Conservation (phyloP, 441 rosid species). For the Populus trichocarpa region DNA sequence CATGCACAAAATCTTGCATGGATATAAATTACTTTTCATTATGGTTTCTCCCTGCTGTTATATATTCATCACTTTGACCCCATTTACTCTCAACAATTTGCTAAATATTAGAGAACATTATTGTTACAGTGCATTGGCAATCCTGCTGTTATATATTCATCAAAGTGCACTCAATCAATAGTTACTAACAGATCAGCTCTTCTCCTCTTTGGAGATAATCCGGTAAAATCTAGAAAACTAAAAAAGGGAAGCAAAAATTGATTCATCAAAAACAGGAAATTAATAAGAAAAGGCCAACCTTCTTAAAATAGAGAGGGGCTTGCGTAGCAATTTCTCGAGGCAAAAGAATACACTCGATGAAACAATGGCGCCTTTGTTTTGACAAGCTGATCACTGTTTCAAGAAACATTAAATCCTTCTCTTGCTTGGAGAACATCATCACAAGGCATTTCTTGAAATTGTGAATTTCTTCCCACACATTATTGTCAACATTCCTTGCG, state of each 20-base stretch:
- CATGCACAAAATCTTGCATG: background rate
- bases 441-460: slow-evolving; percentile 92
- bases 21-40: no score
- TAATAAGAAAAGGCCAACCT: slow-evolving; percentile 31
- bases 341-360: slow-evolving; percentile 65
- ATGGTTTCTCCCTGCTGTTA: background rate
- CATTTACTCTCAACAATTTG: background rate
- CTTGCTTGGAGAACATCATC: slow-evolving; percentile 85
- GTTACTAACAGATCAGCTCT: no score
- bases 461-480: slow-evolving; percentile 86
- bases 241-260: slow-evolving; percentile 1
- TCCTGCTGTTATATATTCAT: no score
- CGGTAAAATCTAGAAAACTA: background rate
- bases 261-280: background rate
- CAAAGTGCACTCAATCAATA: no score
- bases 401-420: slow-evolving; percentile 72
- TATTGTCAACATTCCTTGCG: slow-evolving; percentile 61
- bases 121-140: no score
- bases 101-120: no score
- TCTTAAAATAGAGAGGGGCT: slow-evolving; percentile 81
- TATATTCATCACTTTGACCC: background rate
- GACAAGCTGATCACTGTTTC: slow-evolving; percentile 86
- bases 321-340: slow-evolving; percentile 27
- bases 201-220: background rate
- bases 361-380: slow-evolving; percentile 75